Base-by-base conservation (phyloP, 805 yeast genomes). In the Starmerella vaccinii region DNA sequence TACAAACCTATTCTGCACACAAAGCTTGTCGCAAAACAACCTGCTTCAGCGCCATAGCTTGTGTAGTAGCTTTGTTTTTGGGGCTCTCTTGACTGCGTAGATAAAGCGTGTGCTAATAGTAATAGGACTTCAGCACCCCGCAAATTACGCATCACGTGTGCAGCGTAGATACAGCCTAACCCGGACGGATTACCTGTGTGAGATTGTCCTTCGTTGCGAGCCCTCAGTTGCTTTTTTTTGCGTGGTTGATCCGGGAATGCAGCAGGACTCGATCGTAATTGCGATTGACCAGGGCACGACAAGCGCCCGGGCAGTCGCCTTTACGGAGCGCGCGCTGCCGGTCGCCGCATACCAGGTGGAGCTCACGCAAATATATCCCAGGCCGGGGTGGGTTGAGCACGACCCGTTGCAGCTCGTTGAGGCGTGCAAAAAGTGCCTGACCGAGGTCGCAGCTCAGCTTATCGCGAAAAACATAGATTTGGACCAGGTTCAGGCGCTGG, bases 281-380 rank as follows among this genome's bases (percentile, higher is more conserved):
- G 77, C 94, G 50, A 80, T 87, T 39, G 96, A 87, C 66, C 85
- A 68, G 44, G 97, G 97, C 35, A 88, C 97, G 24, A 88, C 95
- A 1, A 84, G 95, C 19, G 84, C 95, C 21, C 75, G 97, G 60
- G 89, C 84, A 38, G 89, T 89, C 53, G 73, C 87, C 45, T 90
- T 89, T 69, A 72, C 78, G 61, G 75, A 75, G 56, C 71, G 71
- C 38, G 95, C 95, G 39, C 72, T 73, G 55, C 95, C 89, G 56
- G 73, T 88, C 23, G 87, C 95, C 48, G 84, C 83, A 58, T 90
- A 85, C 65, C 97, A 89, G 69, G 84, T 87, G 53, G 96, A 88
- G 66, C 84, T 88, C 66, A 77, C 59, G 72, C 82, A 63, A 57
- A 60, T 62, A 41, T 62, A 63, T 45, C 73, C 72, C 12, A 54